Base-by-base conservation (phyloP, 176 grass and related monocot genomes). In the Triticum urartu region DNA sequence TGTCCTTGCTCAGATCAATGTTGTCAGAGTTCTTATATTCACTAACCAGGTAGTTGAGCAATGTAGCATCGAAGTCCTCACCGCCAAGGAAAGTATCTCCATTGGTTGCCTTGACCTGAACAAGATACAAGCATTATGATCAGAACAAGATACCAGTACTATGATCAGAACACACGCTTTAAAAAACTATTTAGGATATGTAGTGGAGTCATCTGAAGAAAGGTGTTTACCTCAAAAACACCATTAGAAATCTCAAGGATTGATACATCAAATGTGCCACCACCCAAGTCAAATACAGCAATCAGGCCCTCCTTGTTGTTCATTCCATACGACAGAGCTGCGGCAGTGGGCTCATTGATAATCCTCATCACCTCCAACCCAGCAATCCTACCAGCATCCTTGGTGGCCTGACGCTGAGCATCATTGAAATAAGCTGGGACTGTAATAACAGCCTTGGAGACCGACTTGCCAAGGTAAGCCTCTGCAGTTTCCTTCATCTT, bases 1-100 rank as follows among this genome's bases (percentile, higher is more conserved):
- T 92, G 58, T 99, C 97, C 86, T 94, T 93, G 39, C 87, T 89
- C 66, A 99, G 81, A 83, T 99, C 97, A 77, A 99, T 99, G 61
- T 86, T 92, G 22, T 99, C 97, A 20, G 97, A 90, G 63, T 90
- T 87, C 87, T 99, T 96, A 86, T 97, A 99, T 84, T 99, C 97
- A 35, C 59, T 59, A 35, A 99, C 97, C 22, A 99, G 86, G 66
- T 99, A 99, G 63, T 99, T 86, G 1, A 99, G 90, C 92, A 99
- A 85, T 18, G 92, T 87, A 83, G 83, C 80, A 86, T 97, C 94
- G 54, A 99, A 99, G 78, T 99, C 97, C 81, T 99, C 97, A 70
- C 97, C 97, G 54, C 97, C 97, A 94, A 99, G 94, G 85, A 99
- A 99, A 24, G 97, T 99, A 80, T 99, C 94, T 64, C 97, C 97